These are phyloP conservation scores for Gyrodon lividus DNA, from an alignment of 768 basidiomycete genomes.

Conservation along the genomic window DNA sequence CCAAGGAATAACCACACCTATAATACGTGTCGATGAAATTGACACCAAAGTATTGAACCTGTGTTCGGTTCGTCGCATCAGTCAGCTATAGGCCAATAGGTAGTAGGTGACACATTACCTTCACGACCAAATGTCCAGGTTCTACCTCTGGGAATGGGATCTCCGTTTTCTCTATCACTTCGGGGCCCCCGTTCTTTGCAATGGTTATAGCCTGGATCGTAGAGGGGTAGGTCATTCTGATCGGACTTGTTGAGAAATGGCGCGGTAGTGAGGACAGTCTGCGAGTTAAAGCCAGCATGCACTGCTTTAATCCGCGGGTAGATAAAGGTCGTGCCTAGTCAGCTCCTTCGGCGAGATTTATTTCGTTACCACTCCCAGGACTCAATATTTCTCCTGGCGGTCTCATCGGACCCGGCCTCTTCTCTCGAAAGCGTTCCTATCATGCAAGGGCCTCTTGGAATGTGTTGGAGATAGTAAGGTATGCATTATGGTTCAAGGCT, in stretches of 20 bases:
- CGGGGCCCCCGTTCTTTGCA: conserved; percentile 68
- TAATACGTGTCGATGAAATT: conserved; percentile 90
- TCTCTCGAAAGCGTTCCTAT: too few species aligned
- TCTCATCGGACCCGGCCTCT: too few species aligned
- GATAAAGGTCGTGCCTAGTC: not conserved
- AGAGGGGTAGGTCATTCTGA: conserved; percentile 53
- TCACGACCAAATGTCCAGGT: conserved; percentile 55
- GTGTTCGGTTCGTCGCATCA: conserved; percentile 5
- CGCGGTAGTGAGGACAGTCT: conserved; percentile 25
- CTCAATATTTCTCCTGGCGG: too few species aligned
- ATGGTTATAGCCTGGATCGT: conserved; percentile 74
- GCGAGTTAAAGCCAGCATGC: conserved; percentile 13
- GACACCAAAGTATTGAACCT: conserved; percentile 76
- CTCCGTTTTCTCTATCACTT: conserved; percentile 67
- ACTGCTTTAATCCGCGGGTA: not conserved
- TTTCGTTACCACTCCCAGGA: too few species aligned
- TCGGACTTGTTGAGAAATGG: conserved; percentile 29
- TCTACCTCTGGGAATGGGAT: conserved; percentile 67
- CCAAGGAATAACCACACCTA: conserved; percentile 43
- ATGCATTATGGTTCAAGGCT: too few species aligned
- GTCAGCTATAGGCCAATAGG: not conserved
- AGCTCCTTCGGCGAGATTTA: too few species aligned
- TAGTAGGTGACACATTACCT: conserved; percentile 19
- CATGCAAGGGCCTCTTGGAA: too few species aligned
- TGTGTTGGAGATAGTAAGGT: too few species aligned